A percentile compares a stretch with the other conserved stretches of the same genome.
These are phyloP conservation scores for Colletotrichum graminicola DNA, from an alignment of 2,329 filamentous ascomycete species.

Conservation along the genomic window DNA sequence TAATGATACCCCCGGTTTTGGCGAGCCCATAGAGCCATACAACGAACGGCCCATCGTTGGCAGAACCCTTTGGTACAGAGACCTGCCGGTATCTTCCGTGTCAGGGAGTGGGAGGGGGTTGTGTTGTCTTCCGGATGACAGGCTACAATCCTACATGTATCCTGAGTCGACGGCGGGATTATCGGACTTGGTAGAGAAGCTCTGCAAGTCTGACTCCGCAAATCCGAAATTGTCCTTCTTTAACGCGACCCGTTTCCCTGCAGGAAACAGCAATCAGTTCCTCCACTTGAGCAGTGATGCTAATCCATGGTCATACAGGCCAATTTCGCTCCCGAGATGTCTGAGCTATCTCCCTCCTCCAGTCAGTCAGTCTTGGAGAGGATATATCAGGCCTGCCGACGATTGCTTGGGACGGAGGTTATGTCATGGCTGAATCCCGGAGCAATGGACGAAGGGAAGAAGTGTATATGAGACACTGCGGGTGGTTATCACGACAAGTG, in stretches of 20 bases:
- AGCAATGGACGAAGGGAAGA: background rate
- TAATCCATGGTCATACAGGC: slow-evolving; percentile 7
- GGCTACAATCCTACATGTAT: background rate
- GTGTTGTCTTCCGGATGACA: too few relatives aligned
- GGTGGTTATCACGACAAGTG: background rate
- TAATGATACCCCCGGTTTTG: background rate
- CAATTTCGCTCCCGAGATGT: background rate
- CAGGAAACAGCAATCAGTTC: slow-evolving; percentile 17
- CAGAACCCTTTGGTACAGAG: slow-evolving; percentile 23
- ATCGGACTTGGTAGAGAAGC: background rate
- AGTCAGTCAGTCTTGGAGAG: background rate
- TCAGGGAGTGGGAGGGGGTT: too few relatives aligned
- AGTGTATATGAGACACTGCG: background rate
- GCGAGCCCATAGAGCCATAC: background rate
- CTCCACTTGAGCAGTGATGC: background rate
- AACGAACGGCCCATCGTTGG: slow-evolving; percentile 9
- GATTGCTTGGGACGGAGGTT: background rate
- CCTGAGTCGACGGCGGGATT: background rate
- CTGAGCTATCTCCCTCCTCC: background rate
- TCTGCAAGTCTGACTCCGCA: slow-evolving; percentile 5
- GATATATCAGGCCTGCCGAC: background rate
- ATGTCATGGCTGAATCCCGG: background rate
- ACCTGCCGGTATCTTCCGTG: too few relatives aligned
- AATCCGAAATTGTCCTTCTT: background rate
- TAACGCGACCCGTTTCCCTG: background rate